Evolutionary conservation across 768 basidiomycete genomes (phyloP).

Genomic region (Amanita muscaria): DNA sequence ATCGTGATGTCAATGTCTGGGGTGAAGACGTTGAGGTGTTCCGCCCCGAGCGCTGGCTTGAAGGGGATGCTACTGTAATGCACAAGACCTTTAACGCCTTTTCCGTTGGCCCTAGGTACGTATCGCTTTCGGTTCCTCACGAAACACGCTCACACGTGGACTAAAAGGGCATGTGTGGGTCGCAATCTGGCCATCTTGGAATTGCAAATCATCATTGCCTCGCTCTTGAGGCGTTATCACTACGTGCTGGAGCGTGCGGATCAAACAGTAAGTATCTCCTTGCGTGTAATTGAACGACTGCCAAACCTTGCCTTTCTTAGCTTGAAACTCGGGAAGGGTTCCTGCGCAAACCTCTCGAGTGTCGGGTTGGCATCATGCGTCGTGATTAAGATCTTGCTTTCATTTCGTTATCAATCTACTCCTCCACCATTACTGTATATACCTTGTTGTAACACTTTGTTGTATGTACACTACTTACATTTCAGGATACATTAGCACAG

Average conservation of each 20-base stretch:
- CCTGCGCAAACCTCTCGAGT: constrained; percentile 71
- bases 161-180: constrained; percentile 68
- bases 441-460: no score
- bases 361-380: constrained; percentile 64
- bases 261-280: constrained; percentile 35
- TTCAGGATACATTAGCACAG: no score
- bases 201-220: constrained; percentile 72
- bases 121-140: constrained; percentile 6
- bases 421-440: background rate
- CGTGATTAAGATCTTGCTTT: constrained; percentile 37
- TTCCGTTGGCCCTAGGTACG: constrained; percentile 70
- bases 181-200: constrained; percentile 77
- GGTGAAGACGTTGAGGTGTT: constrained; percentile 68
- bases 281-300: no score
- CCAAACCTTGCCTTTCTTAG: constrained; percentile 24
- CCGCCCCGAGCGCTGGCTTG: constrained; percentile 83
- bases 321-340: constrained; percentile 79
- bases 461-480: no score
- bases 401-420: constrained; percentile 1
- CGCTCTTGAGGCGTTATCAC: constrained; percentile 67
- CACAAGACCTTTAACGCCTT: constrained; percentile 81
- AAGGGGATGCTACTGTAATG: constrained; percentile 48
- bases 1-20: constrained; percentile 66
- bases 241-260: constrained; percentile 58
- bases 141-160: constrained; percentile 5